These are phyloP conservation scores for Claviceps sorghi DNA, from an alignment of 2,329 filamentous ascomycete species.

Conservation along the genomic window DNA sequence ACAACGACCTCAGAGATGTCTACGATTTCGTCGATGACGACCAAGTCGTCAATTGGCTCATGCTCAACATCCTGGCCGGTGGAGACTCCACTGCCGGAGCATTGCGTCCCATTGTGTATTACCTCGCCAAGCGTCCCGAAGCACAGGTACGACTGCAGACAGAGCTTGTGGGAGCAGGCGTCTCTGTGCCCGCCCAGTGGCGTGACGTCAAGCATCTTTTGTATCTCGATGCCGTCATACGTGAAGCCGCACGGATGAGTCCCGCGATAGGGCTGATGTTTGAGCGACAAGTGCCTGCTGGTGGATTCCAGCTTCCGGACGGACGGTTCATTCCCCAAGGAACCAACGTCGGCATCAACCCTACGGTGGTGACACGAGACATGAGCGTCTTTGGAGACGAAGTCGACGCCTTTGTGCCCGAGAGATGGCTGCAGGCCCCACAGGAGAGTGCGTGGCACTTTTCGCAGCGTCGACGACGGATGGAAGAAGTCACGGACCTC, in stretches of 20 bases:
- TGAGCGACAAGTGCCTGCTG: constrained; percentile 33
- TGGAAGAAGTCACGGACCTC: constrained; percentile 22
- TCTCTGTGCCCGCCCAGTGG: constrained; percentile 10
- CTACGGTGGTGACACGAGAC: constrained; percentile 25
- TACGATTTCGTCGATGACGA: constrained; percentile 21
- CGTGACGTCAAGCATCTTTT: constrained; percentile 16
- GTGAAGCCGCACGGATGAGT: constrained; percentile 34
- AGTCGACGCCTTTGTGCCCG: constrained; percentile 28
- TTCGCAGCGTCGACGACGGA: constrained; percentile 18
- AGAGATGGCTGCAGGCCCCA: constrained; percentile 28
- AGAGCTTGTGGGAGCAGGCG: constrained; percentile 22
- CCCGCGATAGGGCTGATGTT: constrained; percentile 32
- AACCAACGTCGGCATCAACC: constrained; percentile 26
- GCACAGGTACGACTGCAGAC: constrained; percentile 15
- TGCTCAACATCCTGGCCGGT: constrained; percentile 16
- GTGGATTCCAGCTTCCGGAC: constrained; percentile 21
- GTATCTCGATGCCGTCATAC: constrained; percentile 36
- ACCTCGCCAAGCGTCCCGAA: constrained; percentile 19
- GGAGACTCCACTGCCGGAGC: constrained; percentile 23
- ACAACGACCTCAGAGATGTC: constrained; percentile 10
- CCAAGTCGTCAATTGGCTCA: constrained; percentile 9
- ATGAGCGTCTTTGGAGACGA: constrained; percentile 28
- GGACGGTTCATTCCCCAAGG: constrained; percentile 22
- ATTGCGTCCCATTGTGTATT: constrained; percentile 21
- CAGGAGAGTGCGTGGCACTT: constrained; percentile 13